phyloP scores from a whole-genome alignment of 2,329 filamentous ascomycete species.

The Simplicillium sp. region DNA sequence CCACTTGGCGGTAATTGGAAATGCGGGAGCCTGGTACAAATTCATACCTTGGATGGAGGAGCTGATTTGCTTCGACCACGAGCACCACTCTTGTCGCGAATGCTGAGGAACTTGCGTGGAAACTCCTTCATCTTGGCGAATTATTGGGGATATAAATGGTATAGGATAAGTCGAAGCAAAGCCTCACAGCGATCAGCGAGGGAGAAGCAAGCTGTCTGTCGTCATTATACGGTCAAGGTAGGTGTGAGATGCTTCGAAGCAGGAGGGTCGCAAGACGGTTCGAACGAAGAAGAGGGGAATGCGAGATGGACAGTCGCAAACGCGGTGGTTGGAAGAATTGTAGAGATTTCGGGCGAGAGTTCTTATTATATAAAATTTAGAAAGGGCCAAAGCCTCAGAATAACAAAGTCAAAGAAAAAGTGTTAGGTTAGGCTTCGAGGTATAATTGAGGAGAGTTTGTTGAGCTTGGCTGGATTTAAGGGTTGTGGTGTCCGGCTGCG shows the following conservation, averaged over 20 bases:
- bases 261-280: not conserved
- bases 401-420: too few species aligned
- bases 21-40: not conserved
- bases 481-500: not conserved
- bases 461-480: not conserved
- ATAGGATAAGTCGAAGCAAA: slow-evolving; percentile 1
- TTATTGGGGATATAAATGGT: not conserved
- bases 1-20: slow-evolving; percentile 6
- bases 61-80: slow-evolving; percentile 47
- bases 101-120: slow-evolving; percentile 58
- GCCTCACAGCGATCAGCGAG: slow-evolving; percentile 21
- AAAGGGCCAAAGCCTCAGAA: too few species aligned
- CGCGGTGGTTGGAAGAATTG: not conserved
- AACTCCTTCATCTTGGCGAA: slow-evolving; percentile 40
- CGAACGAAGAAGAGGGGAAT: not conserved
- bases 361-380: too few species aligned
- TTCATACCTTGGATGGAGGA: slow-evolving; percentile 31
- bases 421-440: too few species aligned
- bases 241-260: not conserved
- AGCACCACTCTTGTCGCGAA: slow-evolving; percentile 53
- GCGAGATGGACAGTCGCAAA: not conserved
- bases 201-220: slow-evolving; percentile 16
- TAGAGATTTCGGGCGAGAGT: too few species aligned
- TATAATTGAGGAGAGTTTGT: not conserved
- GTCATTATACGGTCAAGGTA: slow-evolving; percentile 16